Base-by-base conservation (phyloP, 768 basidiomycete species). In the Lactarius indigo region DNA sequence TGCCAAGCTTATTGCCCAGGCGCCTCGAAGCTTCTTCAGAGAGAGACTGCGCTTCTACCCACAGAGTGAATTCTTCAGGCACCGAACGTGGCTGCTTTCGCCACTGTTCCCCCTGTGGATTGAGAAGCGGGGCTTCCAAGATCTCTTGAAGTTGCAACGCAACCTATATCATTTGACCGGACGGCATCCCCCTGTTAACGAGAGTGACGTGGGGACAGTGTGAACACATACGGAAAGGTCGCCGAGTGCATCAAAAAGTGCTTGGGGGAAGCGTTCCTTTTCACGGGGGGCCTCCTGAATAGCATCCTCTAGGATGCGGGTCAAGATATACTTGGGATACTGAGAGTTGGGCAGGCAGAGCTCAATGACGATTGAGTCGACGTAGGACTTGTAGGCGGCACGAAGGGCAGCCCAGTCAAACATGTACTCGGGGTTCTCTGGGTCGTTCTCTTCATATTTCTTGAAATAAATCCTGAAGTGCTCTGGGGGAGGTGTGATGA, bases 301-400 rank as follows among this genome's bases (percentile, higher is more conserved):
- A 12, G 89, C 87, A 52, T 93, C 90, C 60, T 82, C 83, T 31
- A 94, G 80, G 31, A 91, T 82, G 64, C 85, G 81, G 70, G 85
- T 86, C 30, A 94, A 74, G 52, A 92, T 79, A 59, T 82, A 80
- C 73, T 83, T 85, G 5, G 90, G 88, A 75, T 90, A 90, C 0
- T 81, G 79, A 3, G 87, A 86, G 57, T 80, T 78, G 6, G 92
- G 92, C 69, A 94, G 87, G 72, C 88, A 90, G 7, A 94, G 76
- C 73, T 94, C 92, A 65, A 94, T 84, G 68, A 94, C 84, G 65
- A 93, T 89, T 0, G 90, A 91, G 75, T 93, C 92, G 58, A 93
- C 76, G 77, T 92, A 92, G 4, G 92, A 94, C 71, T 83, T 82
- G 70, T 89, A 85, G 26, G 87, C 87, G 35, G 80, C 80, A 70